A percentile compares a stretch with the other conserved stretches of the same genome.
Evolutionary conservation across 805 yeast species (phyloP).

Genomic region (Scheffersomyces coipomensis): DNA sequence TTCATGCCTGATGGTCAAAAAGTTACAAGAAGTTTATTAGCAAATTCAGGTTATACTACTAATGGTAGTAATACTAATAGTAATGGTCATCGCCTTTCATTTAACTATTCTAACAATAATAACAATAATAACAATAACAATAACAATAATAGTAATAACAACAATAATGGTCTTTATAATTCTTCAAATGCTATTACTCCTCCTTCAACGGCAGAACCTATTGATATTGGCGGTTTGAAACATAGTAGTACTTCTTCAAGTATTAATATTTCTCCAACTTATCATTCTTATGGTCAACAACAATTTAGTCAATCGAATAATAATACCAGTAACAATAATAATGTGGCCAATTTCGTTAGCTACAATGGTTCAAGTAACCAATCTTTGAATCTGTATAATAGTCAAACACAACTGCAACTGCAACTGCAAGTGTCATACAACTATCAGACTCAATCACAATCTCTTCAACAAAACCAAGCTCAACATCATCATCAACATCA

Average conservation of each 20-base stretch:
- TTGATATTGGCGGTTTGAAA: background rate
- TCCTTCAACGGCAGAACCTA: background rate
- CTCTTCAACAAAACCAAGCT: background rate
- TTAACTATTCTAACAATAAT: background rate
- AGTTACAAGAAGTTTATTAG: constrained; percentile 38
- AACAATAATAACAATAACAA: no score
- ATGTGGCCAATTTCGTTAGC: constrained; percentile 11
- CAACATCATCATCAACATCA: constrained; percentile 2
- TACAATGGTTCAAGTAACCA: no score
- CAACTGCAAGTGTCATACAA: constrained; percentile 2
- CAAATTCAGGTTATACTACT: constrained; percentile 2
- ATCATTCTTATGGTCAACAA: background rate
- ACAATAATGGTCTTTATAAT: background rate
- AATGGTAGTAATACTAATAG: constrained; percentile 3
- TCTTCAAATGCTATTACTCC: no score
- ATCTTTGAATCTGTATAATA: no score
- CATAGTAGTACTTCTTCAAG: background rate
- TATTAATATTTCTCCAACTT: background rate
- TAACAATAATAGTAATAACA: background rate
- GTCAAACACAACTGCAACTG: constrained; percentile 1
- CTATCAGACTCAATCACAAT: constrained; percentile 1
- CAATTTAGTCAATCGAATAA: no score
- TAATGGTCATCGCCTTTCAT: constrained; percentile 1
- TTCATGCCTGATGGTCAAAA: constrained; percentile 85
- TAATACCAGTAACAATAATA: constrained; percentile 3